These are phyloP conservation scores for Carex pumila DNA, from an alignment of 176 grass and related monocot genomes.

Conservation along the genomic window DNA sequence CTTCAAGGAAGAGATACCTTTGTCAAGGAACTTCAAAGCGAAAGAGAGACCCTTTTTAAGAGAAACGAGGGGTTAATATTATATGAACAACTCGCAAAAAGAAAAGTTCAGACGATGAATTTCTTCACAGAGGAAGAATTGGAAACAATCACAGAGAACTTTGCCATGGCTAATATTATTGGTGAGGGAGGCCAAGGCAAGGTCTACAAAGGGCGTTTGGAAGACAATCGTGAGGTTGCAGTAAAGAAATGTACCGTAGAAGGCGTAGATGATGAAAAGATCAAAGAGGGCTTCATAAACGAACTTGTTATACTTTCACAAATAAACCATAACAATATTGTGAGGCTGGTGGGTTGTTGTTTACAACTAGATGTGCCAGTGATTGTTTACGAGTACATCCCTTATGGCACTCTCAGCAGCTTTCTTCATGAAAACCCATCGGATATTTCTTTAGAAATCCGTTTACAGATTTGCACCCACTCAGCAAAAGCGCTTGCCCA, in stretches of 20 bases:
- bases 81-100: conserved; percentile 24
- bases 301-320: conserved; percentile 60
- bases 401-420: conserved; percentile 36
- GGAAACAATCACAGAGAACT: conserved; percentile 26
- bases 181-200: conserved; percentile 29
- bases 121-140: conserved; percentile 37
- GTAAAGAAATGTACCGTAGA: conserved; percentile 41
- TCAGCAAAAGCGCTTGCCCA: conserved; percentile 38
- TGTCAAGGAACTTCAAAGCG: conserved; percentile 40
- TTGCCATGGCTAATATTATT: conserved; percentile 12
- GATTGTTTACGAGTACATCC: conserved; percentile 40
- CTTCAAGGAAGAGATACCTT: conserved; percentile 10
- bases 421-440: conserved; percentile 30
- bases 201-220: conserved; percentile 36
- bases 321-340: conserved; percentile 52
- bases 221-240: conserved; percentile 32
- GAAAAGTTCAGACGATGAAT: not conserved
- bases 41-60: conserved; percentile 43
- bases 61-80: conserved; percentile 49
- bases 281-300: conserved; percentile 35
- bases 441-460: conserved; percentile 1
- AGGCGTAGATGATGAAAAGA: conserved; percentile 17
- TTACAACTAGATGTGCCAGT: conserved; percentile 44
- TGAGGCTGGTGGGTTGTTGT: conserved; percentile 52
- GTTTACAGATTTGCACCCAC: conserved; percentile 31